Evolutionary conservation across 768 basidiomycete genomes (phyloP), one percentile per base, ranked within the genome.

Genomic region (Gyrodon lividus): DNA sequence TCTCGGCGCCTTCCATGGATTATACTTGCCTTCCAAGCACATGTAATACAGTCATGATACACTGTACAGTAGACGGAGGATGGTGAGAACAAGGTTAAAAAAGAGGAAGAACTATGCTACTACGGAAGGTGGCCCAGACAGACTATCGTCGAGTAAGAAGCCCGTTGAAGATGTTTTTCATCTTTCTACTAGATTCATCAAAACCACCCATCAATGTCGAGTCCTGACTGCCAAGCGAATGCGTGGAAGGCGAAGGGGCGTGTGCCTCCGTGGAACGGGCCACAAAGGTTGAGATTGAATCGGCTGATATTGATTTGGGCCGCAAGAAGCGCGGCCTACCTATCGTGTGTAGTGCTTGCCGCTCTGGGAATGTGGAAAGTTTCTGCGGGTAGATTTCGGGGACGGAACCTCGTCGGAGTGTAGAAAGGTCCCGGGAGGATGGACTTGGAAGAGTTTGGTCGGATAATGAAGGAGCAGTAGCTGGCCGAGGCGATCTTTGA

Each of bases 301-400:
- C 84, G 0, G 77, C 73, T 4, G 84, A 86, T 48, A 77, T 70
- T 6, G 81, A 82, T 61, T 79, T 80, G 8, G 72, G 63, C 48
- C 77, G 79, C 23, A 70, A 55, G 42, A 62, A 62, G 20, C 68
- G 68, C 30, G 54, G 53, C 43, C 54, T 55, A 43, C 45, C 51
- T 41, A 47, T 55, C 28, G 59, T 54, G 49, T 55, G 62, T 44
- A 60, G 56, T 34, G 45, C 50, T 41, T 51, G 65, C 48, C 53
- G 62, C 17, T 54, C 64, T 38, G 42, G 54, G 49, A 47, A 59
- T 22, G 44, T 46, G 24, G 35, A 39, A 33, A 50, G 51, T 41
- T 52, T 40, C 23, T 28, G 38, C 14, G 57, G 50, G 38, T 54
- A 52, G 7, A 54, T 57, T 51, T 70, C 64, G 19, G 64, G 58